Conservation (phyloP, 2,329 filamentous ascomycete species). For the Pseudonectria buxi region DNA sequence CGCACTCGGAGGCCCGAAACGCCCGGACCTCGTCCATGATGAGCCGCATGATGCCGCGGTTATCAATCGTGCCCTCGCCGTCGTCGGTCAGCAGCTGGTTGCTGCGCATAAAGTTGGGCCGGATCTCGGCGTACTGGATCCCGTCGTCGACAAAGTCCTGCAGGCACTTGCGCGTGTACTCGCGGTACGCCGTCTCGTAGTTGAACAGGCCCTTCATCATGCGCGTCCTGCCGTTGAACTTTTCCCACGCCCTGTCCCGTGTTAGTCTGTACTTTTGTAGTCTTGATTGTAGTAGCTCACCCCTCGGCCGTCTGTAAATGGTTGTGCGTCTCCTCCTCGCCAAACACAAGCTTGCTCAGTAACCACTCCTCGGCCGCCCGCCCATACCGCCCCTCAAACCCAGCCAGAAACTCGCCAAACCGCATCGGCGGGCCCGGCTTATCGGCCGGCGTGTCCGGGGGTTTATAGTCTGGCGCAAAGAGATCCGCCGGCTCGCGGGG, state of each 20-base stretch:
- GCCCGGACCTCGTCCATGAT: slow-evolving; percentile 47
- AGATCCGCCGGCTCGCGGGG: slow-evolving; percentile 31
- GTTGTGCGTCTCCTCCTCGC: slow-evolving; percentile 52
- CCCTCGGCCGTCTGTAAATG: slow-evolving; percentile 43
- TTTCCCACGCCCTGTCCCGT: slow-evolving; percentile 43
- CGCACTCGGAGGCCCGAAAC: slow-evolving; percentile 32
- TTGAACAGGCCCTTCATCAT: slow-evolving; percentile 69
- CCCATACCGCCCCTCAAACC: slow-evolving; percentile 23
- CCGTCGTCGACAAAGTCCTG: slow-evolving; percentile 56
- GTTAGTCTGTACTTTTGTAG: slow-evolving; percentile 5
- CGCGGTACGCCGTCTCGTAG: slow-evolving; percentile 55
- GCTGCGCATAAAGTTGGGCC: slow-evolving; percentile 59
- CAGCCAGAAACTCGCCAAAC: slow-evolving; percentile 34
- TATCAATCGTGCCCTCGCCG: slow-evolving; percentile 44
- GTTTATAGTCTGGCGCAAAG: slow-evolving; percentile 42
- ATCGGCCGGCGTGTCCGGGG: slow-evolving; percentile 35
- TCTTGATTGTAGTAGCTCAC: slow-evolving; percentile 31
- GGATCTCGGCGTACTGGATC: slow-evolving; percentile 65
- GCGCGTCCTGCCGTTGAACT: slow-evolving; percentile 62
- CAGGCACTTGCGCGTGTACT: slow-evolving; percentile 54
- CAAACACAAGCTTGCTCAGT: slow-evolving; percentile 54
- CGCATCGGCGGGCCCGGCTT: slow-evolving; percentile 35
- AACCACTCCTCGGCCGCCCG: slow-evolving; percentile 46
- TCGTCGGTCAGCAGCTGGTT: slow-evolving; percentile 57
- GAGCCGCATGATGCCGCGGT: slow-evolving; percentile 53